phyloP scores from a whole-genome alignment of 345 rosid genomes.

The Arabis hirsuta region DNA sequence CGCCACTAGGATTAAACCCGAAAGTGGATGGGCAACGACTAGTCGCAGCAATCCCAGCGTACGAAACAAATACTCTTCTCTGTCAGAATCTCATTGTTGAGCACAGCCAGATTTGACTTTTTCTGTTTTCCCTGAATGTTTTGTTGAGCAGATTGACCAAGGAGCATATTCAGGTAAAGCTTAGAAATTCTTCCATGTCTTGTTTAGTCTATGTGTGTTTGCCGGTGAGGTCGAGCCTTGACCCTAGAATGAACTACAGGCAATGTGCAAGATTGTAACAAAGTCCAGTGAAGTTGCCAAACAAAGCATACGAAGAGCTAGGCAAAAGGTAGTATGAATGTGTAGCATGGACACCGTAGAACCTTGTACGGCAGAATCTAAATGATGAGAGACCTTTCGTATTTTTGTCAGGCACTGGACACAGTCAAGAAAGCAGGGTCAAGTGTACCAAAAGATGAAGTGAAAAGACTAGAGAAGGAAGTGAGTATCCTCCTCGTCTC shows the following conservation, averaged over 20 bases:
- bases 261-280: slow-evolving; percentile 83
- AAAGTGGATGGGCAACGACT: slow-evolving; percentile 77
- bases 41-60: slow-evolving; percentile 87
- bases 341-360: background rate
- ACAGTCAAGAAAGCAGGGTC: slow-evolving; percentile 75
- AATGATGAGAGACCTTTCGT: background rate
- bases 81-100: background rate
- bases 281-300: slow-evolving; percentile 90
- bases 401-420: slow-evolving; percentile 70
- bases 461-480: slow-evolving; percentile 93
- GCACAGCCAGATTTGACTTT: slow-evolving; percentile 25
- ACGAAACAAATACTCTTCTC: slow-evolving; percentile 37
- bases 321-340: slow-evolving; percentile 67
- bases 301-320: slow-evolving; percentile 89
- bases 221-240: slow-evolving; percentile 9
- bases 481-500: slow-evolving; percentile 47
- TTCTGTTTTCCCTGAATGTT: slow-evolving; percentile 21
- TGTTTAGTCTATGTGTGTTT: background rate
- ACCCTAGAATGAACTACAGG: slow-evolving; percentile 49
- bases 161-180: slow-evolving; percentile 79
- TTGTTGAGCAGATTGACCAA: slow-evolving; percentile 74
- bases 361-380: background rate
- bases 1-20: slow-evolving; percentile 93
- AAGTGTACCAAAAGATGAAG: slow-evolving; percentile 77
- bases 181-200: too few species aligned